Percentiles rank a stretch among this genome's conserved stretches.
Evolutionary conservation across 73 alveolate species (phyloP).

Genomic region (Tetrahymena malaccensis): DNA sequence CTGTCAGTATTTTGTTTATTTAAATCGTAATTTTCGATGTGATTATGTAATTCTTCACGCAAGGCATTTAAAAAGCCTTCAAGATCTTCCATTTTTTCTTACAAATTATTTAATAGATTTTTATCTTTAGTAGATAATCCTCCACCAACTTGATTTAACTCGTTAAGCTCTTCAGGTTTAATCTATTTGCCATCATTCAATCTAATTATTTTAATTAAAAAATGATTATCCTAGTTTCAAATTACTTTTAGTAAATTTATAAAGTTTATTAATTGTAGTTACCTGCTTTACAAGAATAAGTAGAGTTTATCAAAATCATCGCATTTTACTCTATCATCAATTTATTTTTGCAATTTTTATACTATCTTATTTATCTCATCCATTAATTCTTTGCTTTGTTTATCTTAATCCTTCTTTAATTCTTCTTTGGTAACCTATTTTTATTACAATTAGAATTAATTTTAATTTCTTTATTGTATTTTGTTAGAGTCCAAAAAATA

Average conservation of each 20-base stretch:
- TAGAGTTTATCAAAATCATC: neutral
- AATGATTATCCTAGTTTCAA: too few relatives aligned
- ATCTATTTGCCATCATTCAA: neutral
- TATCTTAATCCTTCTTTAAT: neutral
- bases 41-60: neutral
- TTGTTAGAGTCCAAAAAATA: neutral
- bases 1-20: neutral
- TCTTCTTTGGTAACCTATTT: neutral
- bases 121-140: neutral
- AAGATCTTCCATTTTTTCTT: neutral
- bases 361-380: neutral
- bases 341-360: neutral
- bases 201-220: neutral
- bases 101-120: neutral
- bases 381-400: neutral
- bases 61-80: neutral
- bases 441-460: neutral
- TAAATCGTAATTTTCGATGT: neutral
- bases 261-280: neutral
- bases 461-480: neutral
- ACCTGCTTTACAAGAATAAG: neutral
- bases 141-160: neutral
- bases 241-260: too few relatives aligned
- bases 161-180: neutral
- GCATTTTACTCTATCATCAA: neutral